Evolutionary conservation across 169 alveolate species (phyloP).

Genomic region (Plasmodium cynomolgi): DNA sequence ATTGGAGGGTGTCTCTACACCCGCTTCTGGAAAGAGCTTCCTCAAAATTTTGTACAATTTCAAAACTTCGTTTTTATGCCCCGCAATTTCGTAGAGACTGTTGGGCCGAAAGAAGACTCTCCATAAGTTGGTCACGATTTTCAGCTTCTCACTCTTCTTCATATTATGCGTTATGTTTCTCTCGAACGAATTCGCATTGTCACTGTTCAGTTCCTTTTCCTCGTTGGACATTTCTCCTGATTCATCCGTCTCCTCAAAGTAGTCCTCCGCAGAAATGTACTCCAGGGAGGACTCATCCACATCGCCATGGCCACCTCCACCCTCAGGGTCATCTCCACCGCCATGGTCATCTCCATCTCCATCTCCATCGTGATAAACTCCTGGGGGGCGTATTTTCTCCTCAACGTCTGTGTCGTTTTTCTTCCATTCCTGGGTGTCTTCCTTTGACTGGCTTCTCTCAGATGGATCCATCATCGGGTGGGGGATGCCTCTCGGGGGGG

Average conservation of each 20-base stretch:
- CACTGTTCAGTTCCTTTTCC: slow-evolving; percentile 4
- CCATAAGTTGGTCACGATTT: slow-evolving; percentile 21
- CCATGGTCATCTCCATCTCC: no score
- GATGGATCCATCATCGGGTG: neutral
- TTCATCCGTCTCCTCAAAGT: neutral
- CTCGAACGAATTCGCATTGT: neutral
- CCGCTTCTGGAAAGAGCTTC: slow-evolving; percentile 1
- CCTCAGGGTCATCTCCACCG: no score
- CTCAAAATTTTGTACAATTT: slow-evolving; percentile 35
- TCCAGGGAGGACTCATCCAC: neutral
- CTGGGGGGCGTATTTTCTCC: neutral
- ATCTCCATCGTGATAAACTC: neutral
- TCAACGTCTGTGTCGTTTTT: neutral
- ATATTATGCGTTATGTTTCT: slow-evolving; percentile 11
- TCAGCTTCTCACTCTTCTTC: slow-evolving; percentile 32
- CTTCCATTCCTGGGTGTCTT: neutral
- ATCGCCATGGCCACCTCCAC: no score
- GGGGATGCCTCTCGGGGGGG: neutral
- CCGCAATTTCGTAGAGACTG: slow-evolving; percentile 56
- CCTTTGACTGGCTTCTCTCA: neutral
- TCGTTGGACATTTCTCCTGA: neutral
- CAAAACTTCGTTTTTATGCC: slow-evolving; percentile 56
- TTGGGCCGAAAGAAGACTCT: slow-evolving; percentile 52
- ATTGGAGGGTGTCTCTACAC: neutral
- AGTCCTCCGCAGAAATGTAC: neutral